Base-by-base conservation (phyloP, 805 yeast species). In the Suhomyces canberraensis region DNA sequence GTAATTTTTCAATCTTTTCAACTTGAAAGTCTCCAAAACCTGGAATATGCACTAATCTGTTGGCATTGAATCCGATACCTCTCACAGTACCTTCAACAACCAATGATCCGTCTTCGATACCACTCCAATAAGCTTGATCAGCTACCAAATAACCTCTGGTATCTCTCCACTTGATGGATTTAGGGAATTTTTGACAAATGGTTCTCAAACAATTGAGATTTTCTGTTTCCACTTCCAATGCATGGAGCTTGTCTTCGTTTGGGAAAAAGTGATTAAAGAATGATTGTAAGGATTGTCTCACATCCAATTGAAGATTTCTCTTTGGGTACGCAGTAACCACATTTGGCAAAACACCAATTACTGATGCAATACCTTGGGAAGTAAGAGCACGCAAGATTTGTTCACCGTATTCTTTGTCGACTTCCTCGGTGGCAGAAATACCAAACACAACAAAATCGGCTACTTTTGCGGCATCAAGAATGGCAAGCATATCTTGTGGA, bases 381-480 rank as follows among this genome's bases (percentile, higher is more conserved):
- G 86, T 88, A 24, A 90, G 73, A 2, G 96, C 86, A 61, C 98
- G 79, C 39, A 93, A 70, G 19, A 90, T 78, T 52, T 87, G 90
- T 63, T 93, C 98, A 33, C 98, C 98, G 50, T 78, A 76, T 26
- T 73, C 74, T 31, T 71, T 69, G 47, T 83, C 89, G 36, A 91
- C 91, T 64, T 93, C 98, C 33, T 79, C 76, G 14, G 76, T 68
- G 6, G 96, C 95, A 39, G 96, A 87, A 28, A 93, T 66, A n/a
- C 90, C 95, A 58, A 93, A 84, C 1, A 95, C 66, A 3, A 89
- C 93, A 54, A 79, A 88, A 66, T 93, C 98, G 0, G 98, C 81
- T 4, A 86, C 78, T 54, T 86, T 86, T 14, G 95, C 87, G 22
- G 95, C 84, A 62, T 93, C 97, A 39, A 93, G 57, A 21, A 93